A percentile compares a stretch with the other conserved stretches of the same genome.
phyloP scores from a whole-genome alignment of 495 filamentous ascomycete species.

The Cairneyella variabilis region DNA sequence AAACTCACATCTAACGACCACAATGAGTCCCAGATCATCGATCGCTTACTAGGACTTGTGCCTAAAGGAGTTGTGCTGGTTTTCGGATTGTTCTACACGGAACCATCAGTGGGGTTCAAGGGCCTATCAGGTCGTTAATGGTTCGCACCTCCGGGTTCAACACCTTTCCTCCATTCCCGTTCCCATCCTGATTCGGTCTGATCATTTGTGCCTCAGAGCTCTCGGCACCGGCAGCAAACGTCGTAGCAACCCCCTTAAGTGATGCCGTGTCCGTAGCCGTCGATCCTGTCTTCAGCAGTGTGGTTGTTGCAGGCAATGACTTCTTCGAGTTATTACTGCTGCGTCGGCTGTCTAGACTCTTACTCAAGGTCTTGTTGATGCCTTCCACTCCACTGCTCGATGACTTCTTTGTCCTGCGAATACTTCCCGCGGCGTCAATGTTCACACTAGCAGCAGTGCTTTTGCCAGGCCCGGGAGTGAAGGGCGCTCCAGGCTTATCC shows the following conservation, averaged over 20 bases:
- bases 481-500: slow-evolving; percentile 92
- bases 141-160: slow-evolving; percentile 32
- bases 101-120: slow-evolving; percentile 25
- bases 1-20: slow-evolving; percentile 43
- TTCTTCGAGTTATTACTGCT: slow-evolving; percentile 82
- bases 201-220: slow-evolving; percentile 49
- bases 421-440: slow-evolving; percentile 77
- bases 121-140: slow-evolving; percentile 30
- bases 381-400: slow-evolving; percentile 56
- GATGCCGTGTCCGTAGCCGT: slow-evolving; percentile 17
- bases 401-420: slow-evolving; percentile 46
- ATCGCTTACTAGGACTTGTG: slow-evolving; percentile 34
- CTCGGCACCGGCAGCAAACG: slow-evolving; percentile 20
- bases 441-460: slow-evolving; percentile 86
- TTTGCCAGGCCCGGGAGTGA: slow-evolving; percentile 82
- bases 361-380: slow-evolving; percentile 72
- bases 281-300: slow-evolving; percentile 26
- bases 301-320: slow-evolving; percentile 31
- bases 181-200: slow-evolving; percentile 26
- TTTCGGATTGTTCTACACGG: slow-evolving; percentile 13
- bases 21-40: slow-evolving; percentile 51
- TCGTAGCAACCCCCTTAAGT: slow-evolving; percentile 16
- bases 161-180: slow-evolving; percentile 15
- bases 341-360: slow-evolving; percentile 83
- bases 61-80: slow-evolving; percentile 20